These are phyloP conservation scores for Parasarocladium wereldwijsianum DNA, from an alignment of 2,329 filamentous ascomycete species.

Conservation along the genomic window DNA sequence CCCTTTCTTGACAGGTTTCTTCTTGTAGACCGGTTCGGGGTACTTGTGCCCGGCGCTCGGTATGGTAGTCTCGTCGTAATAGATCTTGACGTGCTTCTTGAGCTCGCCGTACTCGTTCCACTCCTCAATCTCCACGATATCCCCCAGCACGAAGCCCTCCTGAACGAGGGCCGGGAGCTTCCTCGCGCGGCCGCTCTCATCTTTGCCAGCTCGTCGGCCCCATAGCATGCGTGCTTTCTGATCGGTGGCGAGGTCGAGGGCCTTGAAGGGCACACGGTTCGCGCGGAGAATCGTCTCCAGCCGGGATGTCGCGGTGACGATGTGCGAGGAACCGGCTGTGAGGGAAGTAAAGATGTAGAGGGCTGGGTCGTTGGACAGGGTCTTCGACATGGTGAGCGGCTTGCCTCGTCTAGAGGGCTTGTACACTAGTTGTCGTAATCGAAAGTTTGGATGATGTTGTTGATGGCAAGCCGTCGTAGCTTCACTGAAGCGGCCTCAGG, in stretches of 20 bases:
- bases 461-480: too few relatives aligned
- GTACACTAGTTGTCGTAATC: too few relatives aligned
- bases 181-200: conserved; percentile 41
- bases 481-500: too few relatives aligned
- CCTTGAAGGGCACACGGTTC: conserved; percentile 87
- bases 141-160: conserved; percentile 70
- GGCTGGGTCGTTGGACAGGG: conserved; percentile 46
- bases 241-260: conserved; percentile 81
- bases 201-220: conserved; percentile 68
- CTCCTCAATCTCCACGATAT: conserved; percentile 87
- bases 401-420: too few relatives aligned
- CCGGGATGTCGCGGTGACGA: conserved; percentile 88
- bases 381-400: conserved; percentile 21
- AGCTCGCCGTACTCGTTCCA: conserved; percentile 99
- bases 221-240: conserved; percentile 79
- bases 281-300: conserved; percentile 93
- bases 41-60: conserved; percentile 38
- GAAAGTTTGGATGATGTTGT: too few relatives aligned
- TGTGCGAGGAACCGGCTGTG: conserved; percentile 88
- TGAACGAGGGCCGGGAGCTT: conserved; percentile 86
- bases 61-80: conserved; percentile 47
- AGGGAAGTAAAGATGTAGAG: conserved; percentile 95
- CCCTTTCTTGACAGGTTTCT: conserved; percentile 17
- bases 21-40: conserved; percentile 21
- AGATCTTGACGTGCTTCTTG: conserved; percentile 65